A percentile compares a stretch with the other conserved stretches of the same genome.
Conservation (phyloP, 805 yeast species). For the Candida insectalens region DNA sequence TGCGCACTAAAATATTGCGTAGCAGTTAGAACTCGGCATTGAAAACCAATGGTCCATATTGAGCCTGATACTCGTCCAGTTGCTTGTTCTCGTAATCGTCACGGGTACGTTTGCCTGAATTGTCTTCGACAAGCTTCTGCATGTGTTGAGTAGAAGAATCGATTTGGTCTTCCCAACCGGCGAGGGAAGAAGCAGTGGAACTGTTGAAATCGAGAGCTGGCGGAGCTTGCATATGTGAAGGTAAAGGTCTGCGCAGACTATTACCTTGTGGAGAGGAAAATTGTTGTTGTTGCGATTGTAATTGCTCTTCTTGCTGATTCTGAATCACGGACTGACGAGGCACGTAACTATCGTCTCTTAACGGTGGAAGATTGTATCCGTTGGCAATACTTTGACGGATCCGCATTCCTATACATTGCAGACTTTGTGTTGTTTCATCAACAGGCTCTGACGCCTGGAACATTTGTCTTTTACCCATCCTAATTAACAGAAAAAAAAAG, state of each 20-base stretch:
- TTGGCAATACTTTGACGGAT: constrained; percentile 58
- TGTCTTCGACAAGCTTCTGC: constrained; percentile 1
- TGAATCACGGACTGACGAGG: constrained; percentile 3
- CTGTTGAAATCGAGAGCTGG: constrained; percentile 17
- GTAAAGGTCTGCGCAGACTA: background rate
- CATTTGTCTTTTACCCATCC: background rate
- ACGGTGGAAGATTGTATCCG: constrained; percentile 33
- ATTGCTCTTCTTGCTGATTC: constrained; percentile 12
- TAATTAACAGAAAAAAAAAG: too few relatives aligned
- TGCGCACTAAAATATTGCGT: too few relatives aligned
- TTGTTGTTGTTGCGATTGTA: background rate
- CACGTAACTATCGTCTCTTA: background rate
- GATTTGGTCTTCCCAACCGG: constrained; percentile 32
- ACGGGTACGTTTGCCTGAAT: background rate
- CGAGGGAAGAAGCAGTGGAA: constrained; percentile 32
- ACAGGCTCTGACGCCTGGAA: background rate
- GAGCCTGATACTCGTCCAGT: constrained; percentile 20
- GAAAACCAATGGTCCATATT: constrained; percentile 36
- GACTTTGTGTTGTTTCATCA: constrained; percentile 25
- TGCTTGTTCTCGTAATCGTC: constrained; percentile 1
- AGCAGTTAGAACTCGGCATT: constrained; percentile 35
- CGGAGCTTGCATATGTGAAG: background rate
- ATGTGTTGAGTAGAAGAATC: constrained; percentile 5
- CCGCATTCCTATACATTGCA: constrained; percentile 60
- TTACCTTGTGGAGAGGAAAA: background rate